Evolutionary conservation across 371 early-diverging fungal genomes (phyloP).

Genomic region (Mucor indicus): DNA sequence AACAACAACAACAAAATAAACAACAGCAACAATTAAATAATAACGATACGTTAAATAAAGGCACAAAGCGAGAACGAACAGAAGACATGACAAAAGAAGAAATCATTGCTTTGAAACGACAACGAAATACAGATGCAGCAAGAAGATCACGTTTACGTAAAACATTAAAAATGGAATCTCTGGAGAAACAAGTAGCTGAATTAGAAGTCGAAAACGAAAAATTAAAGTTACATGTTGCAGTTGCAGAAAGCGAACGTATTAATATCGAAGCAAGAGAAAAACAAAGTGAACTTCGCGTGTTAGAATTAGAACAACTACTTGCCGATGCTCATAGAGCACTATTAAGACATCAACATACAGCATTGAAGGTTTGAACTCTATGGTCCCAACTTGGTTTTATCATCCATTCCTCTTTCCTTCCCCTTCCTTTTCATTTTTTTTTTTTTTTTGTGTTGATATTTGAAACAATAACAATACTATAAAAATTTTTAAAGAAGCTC

Average conservation of each 20-base stretch:
- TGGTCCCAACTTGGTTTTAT: too few relatives aligned
- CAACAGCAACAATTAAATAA: too few relatives aligned
- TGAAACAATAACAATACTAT: slow-evolving; percentile 26
- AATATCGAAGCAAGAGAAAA: slow-evolving; percentile 61
- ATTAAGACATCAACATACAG: slow-evolving; percentile 15
- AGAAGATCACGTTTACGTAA: slow-evolving; percentile 89
- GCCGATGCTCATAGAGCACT: slow-evolving; percentile 64
- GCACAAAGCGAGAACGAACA: slow-evolving; percentile 20
- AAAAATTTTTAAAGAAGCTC: slow-evolving; percentile 20
- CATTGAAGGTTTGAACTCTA: not conserved
- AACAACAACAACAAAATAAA: not conserved
- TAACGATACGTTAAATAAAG: not conserved
- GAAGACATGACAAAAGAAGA: slow-evolving; percentile 36
- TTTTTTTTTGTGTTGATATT: slow-evolving; percentile 28
- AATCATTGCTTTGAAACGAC: slow-evolving; percentile 41
- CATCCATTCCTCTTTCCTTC: not conserved
- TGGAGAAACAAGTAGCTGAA: slow-evolving; percentile 72
- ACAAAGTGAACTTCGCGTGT: slow-evolving; percentile 65
- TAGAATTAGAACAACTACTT: slow-evolving; percentile 67
- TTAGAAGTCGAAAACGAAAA: slow-evolving; percentile 78
- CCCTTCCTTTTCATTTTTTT: slow-evolving; percentile 9
- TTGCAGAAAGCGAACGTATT: slow-evolving; percentile 71
- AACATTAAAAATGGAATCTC: slow-evolving; percentile 73
- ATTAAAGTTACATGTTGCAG: slow-evolving; percentile 63
- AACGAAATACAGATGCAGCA: slow-evolving; percentile 89